A percentile compares a stretch with the other conserved stretches of the same genome.
phyloP scores from a whole-genome alignment of 257 asterid species.

The Scutellaria baicalensis region DNA sequence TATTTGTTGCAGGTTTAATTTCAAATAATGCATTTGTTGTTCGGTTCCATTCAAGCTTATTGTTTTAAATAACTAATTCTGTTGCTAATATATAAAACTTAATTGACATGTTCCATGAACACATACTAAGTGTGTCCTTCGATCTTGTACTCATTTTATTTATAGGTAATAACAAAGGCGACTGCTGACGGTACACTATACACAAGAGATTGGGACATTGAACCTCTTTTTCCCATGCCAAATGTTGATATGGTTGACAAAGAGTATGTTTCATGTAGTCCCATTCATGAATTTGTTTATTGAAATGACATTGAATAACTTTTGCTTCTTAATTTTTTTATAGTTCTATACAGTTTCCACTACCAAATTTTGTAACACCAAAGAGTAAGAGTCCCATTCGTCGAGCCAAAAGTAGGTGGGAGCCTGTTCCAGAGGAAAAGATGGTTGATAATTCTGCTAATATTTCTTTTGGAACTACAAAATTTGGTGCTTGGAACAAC shows the following conservation, averaged over 20 bases:
- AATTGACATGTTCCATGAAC: neutral
- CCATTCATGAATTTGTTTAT: neutral
- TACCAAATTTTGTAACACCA: slow-evolving; percentile 33
- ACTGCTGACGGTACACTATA: slow-evolving; percentile 82
- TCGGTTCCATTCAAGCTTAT: neutral
- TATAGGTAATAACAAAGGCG: slow-evolving; percentile 74
- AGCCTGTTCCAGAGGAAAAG: slow-evolving; percentile 72
- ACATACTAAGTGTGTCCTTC: neutral
- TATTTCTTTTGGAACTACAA: slow-evolving; percentile 35
- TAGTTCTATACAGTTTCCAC: slow-evolving; percentile 42
- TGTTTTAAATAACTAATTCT: neutral
- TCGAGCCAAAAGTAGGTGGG: slow-evolving; percentile 98
- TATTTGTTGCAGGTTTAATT: neutral
- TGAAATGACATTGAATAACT: slow-evolving; percentile 2
- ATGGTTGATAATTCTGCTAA: slow-evolving; percentile 39
- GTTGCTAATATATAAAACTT: neutral
- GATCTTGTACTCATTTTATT: slow-evolving; percentile 11
- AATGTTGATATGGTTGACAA: slow-evolving; percentile 38
- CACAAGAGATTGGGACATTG: slow-evolving; percentile 85
- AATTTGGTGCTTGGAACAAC: slow-evolving; percentile 67
- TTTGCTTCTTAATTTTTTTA: slow-evolving; percentile 15
- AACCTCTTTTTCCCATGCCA: slow-evolving; percentile 78
- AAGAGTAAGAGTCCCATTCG: slow-evolving; percentile 76
- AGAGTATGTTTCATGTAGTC: slow-evolving; percentile 44
- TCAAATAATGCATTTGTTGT: neutral